Conservation (phyloP, 192 early-diverging fungal genomes). For the Allomyces javanicus region DNA sequence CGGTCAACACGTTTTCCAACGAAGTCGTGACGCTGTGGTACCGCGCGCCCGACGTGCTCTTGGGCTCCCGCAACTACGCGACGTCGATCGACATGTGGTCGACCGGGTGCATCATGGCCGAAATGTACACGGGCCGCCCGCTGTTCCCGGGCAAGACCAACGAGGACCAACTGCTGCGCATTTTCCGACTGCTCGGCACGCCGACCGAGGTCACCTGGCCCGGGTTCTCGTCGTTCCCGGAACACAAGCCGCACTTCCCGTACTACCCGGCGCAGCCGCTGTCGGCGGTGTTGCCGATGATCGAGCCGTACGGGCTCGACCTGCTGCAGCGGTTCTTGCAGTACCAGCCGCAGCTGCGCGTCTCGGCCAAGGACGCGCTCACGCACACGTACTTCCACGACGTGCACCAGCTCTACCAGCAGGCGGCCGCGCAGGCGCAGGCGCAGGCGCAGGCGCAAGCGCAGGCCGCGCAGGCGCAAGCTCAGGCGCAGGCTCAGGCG, state of each 20-base stretch:
- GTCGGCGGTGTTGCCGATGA: slow-evolving; percentile 49
- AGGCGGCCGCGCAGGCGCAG: slow-evolving; percentile 2
- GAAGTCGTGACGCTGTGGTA: slow-evolving; percentile 99
- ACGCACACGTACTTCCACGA: slow-evolving; percentile 41
- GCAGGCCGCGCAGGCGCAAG: not conserved
- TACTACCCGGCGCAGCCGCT: slow-evolving; percentile 40
- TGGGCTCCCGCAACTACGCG: slow-evolving; percentile 84
- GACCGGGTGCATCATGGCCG: slow-evolving; percentile 95
- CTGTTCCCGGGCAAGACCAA: slow-evolving; percentile 65
- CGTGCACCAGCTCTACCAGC: slow-evolving; percentile 6
- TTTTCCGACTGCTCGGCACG: slow-evolving; percentile 62
- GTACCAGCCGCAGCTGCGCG: slow-evolving; percentile 47
- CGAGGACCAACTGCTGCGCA: slow-evolving; percentile 59
- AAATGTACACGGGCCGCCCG: slow-evolving; percentile 61
- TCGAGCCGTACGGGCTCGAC: slow-evolving; percentile 48
- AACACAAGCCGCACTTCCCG: slow-evolving; percentile 45
- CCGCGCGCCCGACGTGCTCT: slow-evolving; percentile 85
- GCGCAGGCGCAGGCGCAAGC: slow-evolving; percentile 1
- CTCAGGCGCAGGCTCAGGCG: not conserved
- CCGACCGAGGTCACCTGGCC: slow-evolving; percentile 60
- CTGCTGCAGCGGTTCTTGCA: slow-evolving; percentile 50
- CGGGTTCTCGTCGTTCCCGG: slow-evolving; percentile 41
- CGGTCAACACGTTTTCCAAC: slow-evolving; percentile 86
- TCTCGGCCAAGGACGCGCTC: slow-evolving; percentile 42
- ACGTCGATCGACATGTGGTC: slow-evolving; percentile 98